Evolutionary conservation across 1,284 basidiomycete species (phyloP).

Genomic region (Ganoderma leucocontextum): DNA sequence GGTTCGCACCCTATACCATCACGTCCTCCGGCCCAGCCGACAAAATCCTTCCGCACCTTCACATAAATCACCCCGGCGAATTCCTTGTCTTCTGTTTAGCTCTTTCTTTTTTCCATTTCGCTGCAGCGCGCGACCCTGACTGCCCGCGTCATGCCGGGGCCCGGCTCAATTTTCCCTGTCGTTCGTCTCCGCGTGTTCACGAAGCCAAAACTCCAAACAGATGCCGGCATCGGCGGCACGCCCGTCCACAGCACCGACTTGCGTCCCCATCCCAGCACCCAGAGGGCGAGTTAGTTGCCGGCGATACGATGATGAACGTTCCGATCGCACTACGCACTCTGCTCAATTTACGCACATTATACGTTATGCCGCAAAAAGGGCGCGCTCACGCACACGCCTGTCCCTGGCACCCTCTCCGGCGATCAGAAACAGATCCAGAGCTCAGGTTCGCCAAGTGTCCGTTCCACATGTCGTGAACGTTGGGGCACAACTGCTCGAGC

Average conservation of each 20-base stretch:
- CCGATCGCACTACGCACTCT: not conserved
- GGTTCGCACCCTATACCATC: slow-evolving; percentile 2
- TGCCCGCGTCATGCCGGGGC: slow-evolving; percentile 1
- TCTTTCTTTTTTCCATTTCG: not conserved
- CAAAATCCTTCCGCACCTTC: not conserved
- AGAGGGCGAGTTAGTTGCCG: slow-evolving; percentile 5
- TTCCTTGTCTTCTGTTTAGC: not conserved
- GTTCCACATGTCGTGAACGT: not conserved
- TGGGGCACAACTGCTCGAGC: not conserved
- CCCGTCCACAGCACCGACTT: not conserved
- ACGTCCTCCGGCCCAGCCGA: not conserved
- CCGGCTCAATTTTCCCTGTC: slow-evolving; percentile 1
- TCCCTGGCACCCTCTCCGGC: not conserved
- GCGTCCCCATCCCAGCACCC: not conserved
- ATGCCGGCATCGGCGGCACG: not conserved
- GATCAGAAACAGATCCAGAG: not conserved
- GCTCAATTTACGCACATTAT: not conserved
- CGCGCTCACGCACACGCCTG: not conserved
- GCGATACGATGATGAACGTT: not conserved
- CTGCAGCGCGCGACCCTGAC: slow-evolving; percentile 3
- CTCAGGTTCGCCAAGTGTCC: not conserved
- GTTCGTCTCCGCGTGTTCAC: not conserved
- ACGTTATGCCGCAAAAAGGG: not conserved
- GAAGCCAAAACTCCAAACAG: not conserved
- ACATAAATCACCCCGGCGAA: not conserved